phyloP scores from a whole-genome alignment of 228 moss, liverwort and hornwort species.

The Sphagnum fallax region DNA sequence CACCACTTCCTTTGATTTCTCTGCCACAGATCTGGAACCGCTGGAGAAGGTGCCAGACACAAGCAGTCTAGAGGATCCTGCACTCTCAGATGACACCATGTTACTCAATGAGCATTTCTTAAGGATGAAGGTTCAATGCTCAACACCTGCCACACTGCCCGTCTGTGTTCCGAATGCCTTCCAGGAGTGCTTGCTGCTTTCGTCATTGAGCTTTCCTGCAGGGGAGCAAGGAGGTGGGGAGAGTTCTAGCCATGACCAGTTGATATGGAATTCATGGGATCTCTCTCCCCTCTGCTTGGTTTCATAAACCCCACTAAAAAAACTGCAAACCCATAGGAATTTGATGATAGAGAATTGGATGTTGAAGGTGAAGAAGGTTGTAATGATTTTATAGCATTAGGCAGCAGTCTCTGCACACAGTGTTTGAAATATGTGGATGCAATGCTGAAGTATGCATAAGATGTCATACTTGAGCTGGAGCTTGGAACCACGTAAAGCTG shows the following conservation, averaged over 20 bases:
- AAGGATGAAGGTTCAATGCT: slow-evolving; percentile 26
- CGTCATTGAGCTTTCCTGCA: background rate
- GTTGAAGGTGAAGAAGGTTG: too few species aligned
- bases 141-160: slow-evolving; percentile 10
- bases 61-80: slow-evolving; percentile 32
- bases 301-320: slow-evolving; percentile 8
- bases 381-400: too few species aligned
- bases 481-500: too few species aligned
- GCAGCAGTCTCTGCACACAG: too few species aligned
- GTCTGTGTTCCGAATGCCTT: slow-evolving; percentile 38
- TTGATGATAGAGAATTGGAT: too few species aligned
- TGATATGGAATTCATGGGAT: slow-evolving; percentile 51
- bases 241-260: slow-evolving; percentile 37
- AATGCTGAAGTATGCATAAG: too few species aligned
- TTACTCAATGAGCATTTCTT: slow-evolving; percentile 9
- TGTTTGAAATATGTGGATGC: too few species aligned
- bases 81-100: slow-evolving; percentile 29
- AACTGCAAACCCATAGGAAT: too few species aligned
- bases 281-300: slow-evolving; percentile 46
- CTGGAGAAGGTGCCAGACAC: slow-evolving; percentile 37
- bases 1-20: slow-evolving; percentile 41
- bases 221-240: slow-evolving; percentile 15
- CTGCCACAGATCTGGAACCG: background rate
- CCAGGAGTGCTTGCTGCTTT: background rate
- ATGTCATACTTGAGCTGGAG: too few species aligned